Conservation (phyloP, 345 rosid genomes). For the Melaleuca quinquenervia region DNA sequence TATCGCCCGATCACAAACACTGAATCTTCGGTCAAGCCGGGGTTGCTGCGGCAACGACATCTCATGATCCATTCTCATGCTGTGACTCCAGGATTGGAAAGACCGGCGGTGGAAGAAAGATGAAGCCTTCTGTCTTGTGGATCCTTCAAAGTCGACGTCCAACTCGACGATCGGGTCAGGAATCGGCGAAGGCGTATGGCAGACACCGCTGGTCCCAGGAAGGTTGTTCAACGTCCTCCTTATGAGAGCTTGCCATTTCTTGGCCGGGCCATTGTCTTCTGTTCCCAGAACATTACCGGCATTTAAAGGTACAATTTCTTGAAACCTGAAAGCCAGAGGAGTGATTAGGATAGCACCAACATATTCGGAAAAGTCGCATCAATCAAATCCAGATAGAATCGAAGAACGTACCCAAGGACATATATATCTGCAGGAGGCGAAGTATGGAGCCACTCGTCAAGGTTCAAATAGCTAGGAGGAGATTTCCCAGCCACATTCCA, state of each 20-base stretch:
- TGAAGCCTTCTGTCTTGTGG: slow-evolving; percentile 35
- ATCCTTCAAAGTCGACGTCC: slow-evolving; percentile 80
- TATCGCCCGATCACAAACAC: slow-evolving; percentile 73
- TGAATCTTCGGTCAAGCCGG: slow-evolving; percentile 54
- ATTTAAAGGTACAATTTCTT: slow-evolving; percentile 95
- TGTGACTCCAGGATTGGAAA: slow-evolving; percentile 62
- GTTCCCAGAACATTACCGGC: slow-evolving; percentile 97
- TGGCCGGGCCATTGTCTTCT: slow-evolving; percentile 92
- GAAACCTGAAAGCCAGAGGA: slow-evolving; percentile 44
- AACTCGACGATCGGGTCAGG: slow-evolving; percentile 82
- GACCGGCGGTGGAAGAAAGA: slow-evolving; percentile 69
- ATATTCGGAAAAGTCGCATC: neutral
- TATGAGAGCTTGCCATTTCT: slow-evolving; percentile 84
- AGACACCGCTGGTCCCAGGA: slow-evolving; percentile 51
- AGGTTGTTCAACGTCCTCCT: slow-evolving; percentile 79
- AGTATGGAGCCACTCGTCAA: slow-evolving; percentile 95
- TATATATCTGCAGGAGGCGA: slow-evolving; percentile 92
- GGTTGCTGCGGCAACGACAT: slow-evolving; percentile 25
- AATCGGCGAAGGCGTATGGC: slow-evolving; percentile 66
- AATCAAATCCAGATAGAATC: neutral
- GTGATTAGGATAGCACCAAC: neutral
- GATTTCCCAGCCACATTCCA: slow-evolving; percentile 99
- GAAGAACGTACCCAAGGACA: slow-evolving; percentile 70
- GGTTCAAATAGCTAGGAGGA: slow-evolving; percentile 73
- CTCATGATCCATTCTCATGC: slow-evolving; percentile 58